Base-by-base conservation (phyloP, 2,329 filamentous ascomycete genomes). In the Cercospora sesami region DNA sequence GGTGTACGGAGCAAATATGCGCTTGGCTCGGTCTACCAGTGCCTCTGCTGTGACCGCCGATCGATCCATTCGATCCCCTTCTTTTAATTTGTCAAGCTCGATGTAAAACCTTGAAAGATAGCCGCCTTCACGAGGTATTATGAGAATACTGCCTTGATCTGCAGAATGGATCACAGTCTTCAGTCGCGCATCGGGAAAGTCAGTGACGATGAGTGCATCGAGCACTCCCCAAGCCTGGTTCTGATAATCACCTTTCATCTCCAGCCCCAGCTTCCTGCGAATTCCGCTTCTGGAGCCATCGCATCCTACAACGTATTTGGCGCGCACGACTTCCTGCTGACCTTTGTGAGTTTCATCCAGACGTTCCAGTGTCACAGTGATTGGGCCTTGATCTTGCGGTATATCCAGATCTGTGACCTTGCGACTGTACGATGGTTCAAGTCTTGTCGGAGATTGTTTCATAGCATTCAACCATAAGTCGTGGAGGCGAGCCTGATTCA, bases 401-500 rank as follows among this genome's bases (percentile, higher is more conserved):
- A 76, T 72, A 21, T 64, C 64, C 51, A 79, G 62, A 12, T 68
- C 68, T 7, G 63, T 64, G 69, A 78, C 51, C 30, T 63, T 69
- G 23, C 75, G 65, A 45, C 69, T 72, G 53, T 78, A 78, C 26
- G 72, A 74, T 18, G 76, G 75, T 61, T 78, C 75, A 48, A 78
- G 62, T 26, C 75, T 65, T 26, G 73, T 77, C 28, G 74, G 72
- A 59, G 71, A 74, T 67, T 73, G 72, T 66, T 78, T 77, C 76
- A 78, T 78, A 9, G 71, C 70, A 65, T 78, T 75, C 31, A 76
- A 65, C 77, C 76, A 77, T 33, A 78, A 84, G 55, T 78, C 81
- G 75, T 92, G 90, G 68, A 92, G 87, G 1, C 89, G 85, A 3
- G 89, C 90, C 78, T 93, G 90, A 72, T 91, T 90, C 45, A 93